These are phyloP conservation scores for Mycena galericulata DNA, from an alignment of 768 basidiomycete species.

Conservation along the genomic window DNA sequence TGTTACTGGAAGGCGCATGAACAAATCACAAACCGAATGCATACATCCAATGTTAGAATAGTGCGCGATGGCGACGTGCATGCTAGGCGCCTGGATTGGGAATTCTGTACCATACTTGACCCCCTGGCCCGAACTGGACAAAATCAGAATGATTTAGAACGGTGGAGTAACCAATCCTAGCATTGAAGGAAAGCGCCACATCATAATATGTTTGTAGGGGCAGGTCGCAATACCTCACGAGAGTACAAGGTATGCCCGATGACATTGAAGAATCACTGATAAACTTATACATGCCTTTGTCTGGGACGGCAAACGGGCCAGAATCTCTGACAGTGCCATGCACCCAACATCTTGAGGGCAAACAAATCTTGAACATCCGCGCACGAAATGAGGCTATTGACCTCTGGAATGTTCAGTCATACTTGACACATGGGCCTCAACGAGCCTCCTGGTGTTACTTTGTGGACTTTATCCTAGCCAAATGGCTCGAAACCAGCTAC, in stretches of 20 bases:
- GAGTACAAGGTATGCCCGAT: slow-evolving; percentile 43
- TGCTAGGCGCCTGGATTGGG: slow-evolving; percentile 19
- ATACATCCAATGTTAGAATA: slow-evolving; percentile 11
- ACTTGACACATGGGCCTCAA: neutral
- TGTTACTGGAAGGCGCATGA: slow-evolving; percentile 18
- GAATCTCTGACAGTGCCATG: too few species aligned
- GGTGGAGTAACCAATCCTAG: slow-evolving; percentile 18
- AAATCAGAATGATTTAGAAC: slow-evolving; percentile 10
- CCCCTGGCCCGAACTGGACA: slow-evolving; percentile 14
- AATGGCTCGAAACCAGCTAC: slow-evolving; percentile 16
- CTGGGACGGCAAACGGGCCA: too few species aligned
- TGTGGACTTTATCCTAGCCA: slow-evolving; percentile 4
- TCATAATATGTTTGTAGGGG: slow-evolving; percentile 40
- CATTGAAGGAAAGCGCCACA: slow-evolving; percentile 31
- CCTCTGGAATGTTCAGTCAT: neutral
- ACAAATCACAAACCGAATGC: neutral
- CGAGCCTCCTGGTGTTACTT: slow-evolving; percentile 7
- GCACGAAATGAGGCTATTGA: slow-evolving; percentile 16
- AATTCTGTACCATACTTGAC: slow-evolving; percentile 13
- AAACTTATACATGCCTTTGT: neutral
- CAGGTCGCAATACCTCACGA: slow-evolving; percentile 40
- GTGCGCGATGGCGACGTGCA: slow-evolving; percentile 2
- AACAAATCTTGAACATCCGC: slow-evolving; percentile 10
- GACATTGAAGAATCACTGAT: slow-evolving; percentile 16
- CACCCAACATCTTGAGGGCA: neutral